These are phyloP conservation scores for Penicillium tannophilum DNA, from an alignment of 495 filamentous ascomycete species.

Conservation along the genomic window DNA sequence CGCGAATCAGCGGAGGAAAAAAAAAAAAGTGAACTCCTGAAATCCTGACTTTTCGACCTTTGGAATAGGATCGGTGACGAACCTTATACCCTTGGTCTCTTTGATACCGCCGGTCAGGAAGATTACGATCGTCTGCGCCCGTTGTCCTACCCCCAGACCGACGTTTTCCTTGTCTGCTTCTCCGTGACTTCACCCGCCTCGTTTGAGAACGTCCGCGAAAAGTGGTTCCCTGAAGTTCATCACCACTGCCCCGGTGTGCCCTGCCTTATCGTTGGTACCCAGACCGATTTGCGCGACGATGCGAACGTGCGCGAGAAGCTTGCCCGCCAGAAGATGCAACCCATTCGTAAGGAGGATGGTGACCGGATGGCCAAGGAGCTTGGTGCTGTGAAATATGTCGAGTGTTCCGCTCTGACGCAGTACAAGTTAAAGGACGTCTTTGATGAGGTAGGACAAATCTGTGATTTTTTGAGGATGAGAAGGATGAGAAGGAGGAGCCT, in stretches of 20 bases:
- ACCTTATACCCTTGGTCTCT: conserved; percentile 94
- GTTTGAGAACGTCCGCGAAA: conserved; percentile 98
- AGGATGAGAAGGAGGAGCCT: background rate
- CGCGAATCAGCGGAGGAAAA: background rate
- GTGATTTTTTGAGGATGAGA: background rate
- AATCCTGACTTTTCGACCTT: conserved; percentile 23
- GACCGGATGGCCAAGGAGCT: conserved; percentile 96
- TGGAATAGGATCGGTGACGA: conserved; percentile 91
- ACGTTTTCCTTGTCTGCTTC: conserved; percentile 98
- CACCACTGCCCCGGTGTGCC: conserved; percentile 98
- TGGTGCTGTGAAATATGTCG: conserved; percentile 96
- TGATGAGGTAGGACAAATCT: conserved; percentile 74
- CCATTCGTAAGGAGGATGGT: conserved; percentile 88
- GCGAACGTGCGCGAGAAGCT: conserved; percentile 87
- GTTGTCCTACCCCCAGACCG: conserved; percentile 96
- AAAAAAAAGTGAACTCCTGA: conserved; percentile 1
- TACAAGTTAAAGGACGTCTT: conserved; percentile 99
- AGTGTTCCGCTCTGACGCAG: conserved; percentile 96
- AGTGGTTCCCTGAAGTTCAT: conserved; percentile 98
- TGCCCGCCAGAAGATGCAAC: conserved; percentile 90
- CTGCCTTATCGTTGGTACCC: conserved; percentile 96
- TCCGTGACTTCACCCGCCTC: conserved; percentile 98
- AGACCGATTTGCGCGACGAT: conserved; percentile 95
- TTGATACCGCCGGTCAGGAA: conserved; percentile 98
- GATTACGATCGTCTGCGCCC: conserved; percentile 98